Evolutionary conservation across 805 yeast genomes (phyloP).

Genomic region (Candida broadrunensis): DNA sequence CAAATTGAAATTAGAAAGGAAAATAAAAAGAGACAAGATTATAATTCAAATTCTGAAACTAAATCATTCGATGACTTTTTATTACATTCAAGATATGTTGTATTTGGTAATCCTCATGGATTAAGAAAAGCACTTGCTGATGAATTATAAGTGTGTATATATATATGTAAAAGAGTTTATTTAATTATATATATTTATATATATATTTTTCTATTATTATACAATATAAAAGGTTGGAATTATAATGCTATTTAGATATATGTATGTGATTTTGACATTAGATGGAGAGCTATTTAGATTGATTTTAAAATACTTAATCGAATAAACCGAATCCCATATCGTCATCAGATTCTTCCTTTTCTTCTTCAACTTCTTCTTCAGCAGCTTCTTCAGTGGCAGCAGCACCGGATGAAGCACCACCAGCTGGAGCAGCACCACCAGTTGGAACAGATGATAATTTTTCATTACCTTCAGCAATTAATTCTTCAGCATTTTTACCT

Average conservation of each 20-base stretch:
- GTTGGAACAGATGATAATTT: constrained; percentile 97
- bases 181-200: neutral
- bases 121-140: constrained; percentile 58
- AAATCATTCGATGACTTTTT: constrained; percentile 33
- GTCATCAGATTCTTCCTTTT: constrained; percentile 59
- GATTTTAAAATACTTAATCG: constrained; percentile 58
- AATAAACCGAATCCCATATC: constrained; percentile 97
- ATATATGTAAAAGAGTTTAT: neutral
- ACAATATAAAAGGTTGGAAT: neutral
- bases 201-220: neutral
- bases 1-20: constrained; percentile 29
- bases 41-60: constrained; percentile 28
- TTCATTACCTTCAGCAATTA: constrained; percentile 91
- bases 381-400: constrained; percentile 72
- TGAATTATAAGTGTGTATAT: constrained; percentile 12
- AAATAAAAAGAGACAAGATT: constrained; percentile 24
- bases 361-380: constrained; percentile 69
- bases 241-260: neutral
- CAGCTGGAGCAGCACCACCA: constrained; percentile 93
- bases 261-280: neutral
- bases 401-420: constrained; percentile 68
- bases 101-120: constrained; percentile 78
- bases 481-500: constrained; percentile 89
- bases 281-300: neutral
- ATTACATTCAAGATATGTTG: constrained; percentile 52